Base-by-base conservation (phyloP, 139 green algal species). In the Micractinium sp. region DNA sequence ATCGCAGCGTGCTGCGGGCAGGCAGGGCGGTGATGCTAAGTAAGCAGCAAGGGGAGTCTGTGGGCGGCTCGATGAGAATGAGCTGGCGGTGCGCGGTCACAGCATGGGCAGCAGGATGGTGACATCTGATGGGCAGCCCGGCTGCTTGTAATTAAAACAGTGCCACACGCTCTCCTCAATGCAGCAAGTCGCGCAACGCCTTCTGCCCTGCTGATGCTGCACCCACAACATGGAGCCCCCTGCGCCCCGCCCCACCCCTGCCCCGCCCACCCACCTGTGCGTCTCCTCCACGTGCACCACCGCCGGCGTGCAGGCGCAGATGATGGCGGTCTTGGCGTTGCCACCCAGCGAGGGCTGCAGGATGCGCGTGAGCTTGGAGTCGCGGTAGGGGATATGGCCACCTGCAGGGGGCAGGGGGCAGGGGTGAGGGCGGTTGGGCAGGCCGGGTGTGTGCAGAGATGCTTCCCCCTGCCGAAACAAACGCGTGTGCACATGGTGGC, bases 311-410 rank as follows among this genome's bases (percentile, higher is more conserved):
- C 99, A 95, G 89, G 95, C 96, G 90, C 95, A 98, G 86, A 99
- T 98, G 92, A 99, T 98, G 80, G 96, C 96, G 0, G 97, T 99
- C 91, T 98, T 98, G 47, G 97, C 95, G 89, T 99, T 99, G 77
- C 97, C 97, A 61, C 97, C 97, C 85, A 99, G 94, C 0, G 96
- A 97, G 1, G 97, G 96, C 94, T 99, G 97, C 83, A 98, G 92
- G 88, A 98, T 98, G 88, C 96, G 93, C 0, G 96, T 98, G 19
- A 98, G 95, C 95, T 98, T 98, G 67, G 91, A 95, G 91, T 98
- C 96, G 15, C 96, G 90, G 92, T 98, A 98, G 1, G 96, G 96
- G 66, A 98, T 97, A 93, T 98, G 95, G 36, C 91, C 92, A 39
- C 95, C 94, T 97, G 90, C 73, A 82, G 67, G 63, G 15, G 29